Conservation (phyloP, 192 early-diverging fungal genomes). For the Oehlia diaphana region DNA sequence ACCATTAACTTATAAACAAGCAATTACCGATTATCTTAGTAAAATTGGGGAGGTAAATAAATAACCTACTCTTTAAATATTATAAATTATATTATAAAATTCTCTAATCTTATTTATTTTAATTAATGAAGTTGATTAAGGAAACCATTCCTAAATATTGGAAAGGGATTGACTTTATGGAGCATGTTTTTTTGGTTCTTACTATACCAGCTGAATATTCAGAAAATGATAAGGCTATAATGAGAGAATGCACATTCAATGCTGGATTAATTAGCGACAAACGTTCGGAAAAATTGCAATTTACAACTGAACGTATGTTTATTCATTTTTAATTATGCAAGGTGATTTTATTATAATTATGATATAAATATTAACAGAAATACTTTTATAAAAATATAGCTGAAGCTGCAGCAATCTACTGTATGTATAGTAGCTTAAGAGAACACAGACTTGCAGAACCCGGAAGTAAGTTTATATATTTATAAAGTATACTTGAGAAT, state of each 20-base stretch:
- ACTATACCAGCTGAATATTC: background rate
- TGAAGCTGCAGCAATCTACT: too few relatives aligned
- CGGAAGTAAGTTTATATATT: background rate
- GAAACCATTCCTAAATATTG: background rate
- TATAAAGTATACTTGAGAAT: too few relatives aligned
- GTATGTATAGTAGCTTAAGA: too few relatives aligned
- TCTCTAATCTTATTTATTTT: background rate
- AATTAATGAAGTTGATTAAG: background rate
- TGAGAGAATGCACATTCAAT: background rate
- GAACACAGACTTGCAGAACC: background rate
- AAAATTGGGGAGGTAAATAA: background rate
- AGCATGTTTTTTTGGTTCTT: background rate
- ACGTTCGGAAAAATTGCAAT: too few relatives aligned
- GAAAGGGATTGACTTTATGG: background rate
- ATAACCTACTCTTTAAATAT: too few relatives aligned
- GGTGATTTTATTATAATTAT: too few relatives aligned
- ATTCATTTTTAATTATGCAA: too few relatives aligned
- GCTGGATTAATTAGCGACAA: background rate
- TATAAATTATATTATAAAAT: too few relatives aligned
- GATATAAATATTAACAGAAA: too few relatives aligned
- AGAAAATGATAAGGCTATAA: background rate
- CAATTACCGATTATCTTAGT: background rate
- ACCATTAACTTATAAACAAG: slow-evolving; percentile 4
- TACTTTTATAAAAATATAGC: too few relatives aligned
- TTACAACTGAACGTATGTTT: too few relatives aligned